phyloP scores from a whole-genome alignment of 208 protist genomes.

The Trypanosoma grayi region DNA sequence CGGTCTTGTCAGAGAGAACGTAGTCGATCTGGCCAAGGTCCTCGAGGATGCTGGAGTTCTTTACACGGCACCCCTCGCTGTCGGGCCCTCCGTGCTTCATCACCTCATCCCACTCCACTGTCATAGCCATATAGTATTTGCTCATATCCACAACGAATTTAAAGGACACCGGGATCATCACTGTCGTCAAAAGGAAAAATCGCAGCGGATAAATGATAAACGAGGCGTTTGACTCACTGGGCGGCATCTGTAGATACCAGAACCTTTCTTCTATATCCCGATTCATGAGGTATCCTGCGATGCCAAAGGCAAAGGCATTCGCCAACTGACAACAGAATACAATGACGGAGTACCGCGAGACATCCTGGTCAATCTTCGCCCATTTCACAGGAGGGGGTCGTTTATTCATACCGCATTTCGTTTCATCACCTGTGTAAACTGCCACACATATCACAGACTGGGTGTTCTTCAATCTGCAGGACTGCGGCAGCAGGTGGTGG shows the following conservation, averaged over 20 bases:
- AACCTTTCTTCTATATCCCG: conserved; percentile 24
- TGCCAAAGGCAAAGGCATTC: conserved; percentile 73
- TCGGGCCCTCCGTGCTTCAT: conserved; percentile 67
- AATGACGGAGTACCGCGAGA: conserved; percentile 83
- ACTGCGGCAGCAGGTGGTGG: conserved; percentile 86
- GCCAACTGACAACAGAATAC: conserved; percentile 90
- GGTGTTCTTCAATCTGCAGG: conserved; percentile 85
- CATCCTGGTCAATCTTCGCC: conserved; percentile 89
- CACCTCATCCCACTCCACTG: conserved; percentile 89
- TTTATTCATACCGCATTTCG: conserved; percentile 94
- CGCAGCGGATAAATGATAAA: conserved; percentile 88
- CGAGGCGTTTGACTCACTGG: conserved; percentile 26
- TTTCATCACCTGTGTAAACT: conserved; percentile 96
- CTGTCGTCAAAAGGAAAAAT: conserved; percentile 95
- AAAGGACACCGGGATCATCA: conserved; percentile 97
- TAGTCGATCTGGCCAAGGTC: conserved; percentile 95
- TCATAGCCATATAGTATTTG: conserved; percentile 92
- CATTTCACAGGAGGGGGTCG: conserved; percentile 83
- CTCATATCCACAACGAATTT: conserved; percentile 95
- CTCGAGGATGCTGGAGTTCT: conserved; percentile 91
- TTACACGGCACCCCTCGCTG: conserved; percentile 48
- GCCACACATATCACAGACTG: conserved; percentile 75
- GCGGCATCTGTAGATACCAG: conserved; percentile 73
- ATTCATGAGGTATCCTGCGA: conserved; percentile 75
- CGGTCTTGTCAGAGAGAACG: conserved; percentile 95